Base-by-base conservation (phyloP, 352 stramenopile species). In the Globisporangium splendens region DNA sequence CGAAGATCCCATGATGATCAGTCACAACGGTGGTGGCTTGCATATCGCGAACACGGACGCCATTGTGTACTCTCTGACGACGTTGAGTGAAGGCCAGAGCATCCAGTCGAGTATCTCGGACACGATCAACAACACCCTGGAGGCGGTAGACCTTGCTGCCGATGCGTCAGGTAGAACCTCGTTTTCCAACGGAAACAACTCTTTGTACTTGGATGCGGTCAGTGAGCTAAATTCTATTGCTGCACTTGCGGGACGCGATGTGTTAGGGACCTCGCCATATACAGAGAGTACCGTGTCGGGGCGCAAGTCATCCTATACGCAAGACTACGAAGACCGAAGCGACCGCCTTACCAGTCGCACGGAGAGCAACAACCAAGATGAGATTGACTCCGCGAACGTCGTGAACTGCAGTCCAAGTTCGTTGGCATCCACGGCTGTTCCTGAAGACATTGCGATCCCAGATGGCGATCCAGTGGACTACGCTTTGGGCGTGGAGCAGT, bases 1-100 rank as follows among this genome's bases (percentile, higher is more conserved):
- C 0, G 83, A 95, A 64, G 84, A 95, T 44, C 86, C 86, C 0
- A 91, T 93, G 81, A 88, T 91, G 79, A 88, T 93, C 17, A 75
- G 77, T 14, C 79, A 83, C 54, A 47, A 68, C 22, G 47, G 67
- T 53, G 53, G 70, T 39, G 43, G 56, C 35, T 20, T 60, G 20
- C 73, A 83, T 31, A 63, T 77, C 54, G 68, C 67, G 48, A 67
- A 73, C 17, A 71, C 75, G 1, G 72, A 84, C 31, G 70, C 74
- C 13, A 46, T 81, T 14, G 55, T 87, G 0, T 73, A 77, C 65
- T 77, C 77, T 17, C 60, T 87, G 8, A 73, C 77, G 38, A 79
- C 72, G 10, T 68, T 87, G 43, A 87, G 77, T 31, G 77, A 86
- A 46, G 69, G 68, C 24, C 70, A 77, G 54, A 86, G 76, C 41